Conservation (phyloP, 768 basidiomycete genomes). For the Mycena capillaripes region DNA sequence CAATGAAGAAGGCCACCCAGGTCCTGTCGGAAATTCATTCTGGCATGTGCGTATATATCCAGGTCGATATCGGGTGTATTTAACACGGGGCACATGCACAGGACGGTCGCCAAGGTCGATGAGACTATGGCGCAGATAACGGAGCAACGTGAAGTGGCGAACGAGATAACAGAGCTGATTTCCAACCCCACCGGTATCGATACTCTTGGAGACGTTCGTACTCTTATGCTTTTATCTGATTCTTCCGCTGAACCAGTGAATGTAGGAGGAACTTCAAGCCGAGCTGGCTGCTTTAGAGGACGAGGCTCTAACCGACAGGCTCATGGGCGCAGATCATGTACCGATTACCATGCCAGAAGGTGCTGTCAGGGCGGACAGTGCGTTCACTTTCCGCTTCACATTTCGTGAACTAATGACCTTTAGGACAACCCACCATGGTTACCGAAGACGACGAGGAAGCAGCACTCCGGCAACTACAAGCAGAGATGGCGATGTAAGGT, state of each 20-base stretch:
- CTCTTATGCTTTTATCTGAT: constrained; percentile 9
- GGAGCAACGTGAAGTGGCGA: constrained; percentile 93
- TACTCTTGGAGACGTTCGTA: constrained; percentile 79
- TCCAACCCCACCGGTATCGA: constrained; percentile 75
- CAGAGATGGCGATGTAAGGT: constrained; percentile 83
- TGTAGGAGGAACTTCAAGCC: constrained; percentile 79
- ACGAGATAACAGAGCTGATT: constrained; percentile 92
- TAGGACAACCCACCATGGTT: constrained; percentile 58
- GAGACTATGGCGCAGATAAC: constrained; percentile 87
- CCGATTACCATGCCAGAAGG: constrained; percentile 87
- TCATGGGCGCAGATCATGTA: constrained; percentile 90
- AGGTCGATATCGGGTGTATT: background rate
- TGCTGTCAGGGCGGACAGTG: constrained; percentile 63
- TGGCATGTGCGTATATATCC: constrained; percentile 75
- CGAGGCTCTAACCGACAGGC: constrained; percentile 86
- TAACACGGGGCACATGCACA: constrained; percentile 45
- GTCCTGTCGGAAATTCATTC: constrained; percentile 93
- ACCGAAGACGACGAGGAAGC: constrained; percentile 92
- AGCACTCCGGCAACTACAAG: constrained; percentile 91
- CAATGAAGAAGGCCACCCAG: constrained; percentile 95
- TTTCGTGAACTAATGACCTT: constrained; percentile 1
- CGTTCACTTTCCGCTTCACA: constrained; percentile 41
- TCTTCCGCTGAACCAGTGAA: constrained; percentile 15
- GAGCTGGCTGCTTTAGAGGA: constrained; percentile 93
- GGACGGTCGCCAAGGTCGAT: constrained; percentile 91